These are phyloP conservation scores for Exserohilum turcica DNA, from an alignment of 2,329 filamentous ascomycete genomes.

Conservation along the genomic window DNA sequence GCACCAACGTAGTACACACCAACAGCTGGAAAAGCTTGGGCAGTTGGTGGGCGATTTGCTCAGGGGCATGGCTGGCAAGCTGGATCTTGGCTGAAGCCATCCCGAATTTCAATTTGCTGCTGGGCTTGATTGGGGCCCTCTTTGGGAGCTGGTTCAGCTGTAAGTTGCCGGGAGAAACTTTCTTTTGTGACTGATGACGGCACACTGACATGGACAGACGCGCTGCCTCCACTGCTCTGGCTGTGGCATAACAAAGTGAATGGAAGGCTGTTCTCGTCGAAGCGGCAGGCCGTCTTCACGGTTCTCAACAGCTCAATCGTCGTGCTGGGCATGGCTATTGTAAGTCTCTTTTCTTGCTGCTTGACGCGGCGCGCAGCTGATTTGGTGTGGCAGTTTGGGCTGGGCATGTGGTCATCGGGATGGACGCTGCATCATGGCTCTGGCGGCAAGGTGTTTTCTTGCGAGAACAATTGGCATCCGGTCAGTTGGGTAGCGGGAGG, in stretches of 20 bases:
- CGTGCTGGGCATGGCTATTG: conserved; percentile 36
- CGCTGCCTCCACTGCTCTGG: conserved; percentile 54
- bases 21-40: conserved; percentile 36
- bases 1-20: conserved; percentile 53
- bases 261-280: conserved; percentile 39
- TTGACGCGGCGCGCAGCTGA: background rate
- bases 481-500: conserved; percentile 18
- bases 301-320: conserved; percentile 54
- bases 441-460: conserved; percentile 38
- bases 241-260: conserved; percentile 54
- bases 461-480: conserved; percentile 38
- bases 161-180: conserved; percentile 31
- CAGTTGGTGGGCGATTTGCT: conserved; percentile 64
- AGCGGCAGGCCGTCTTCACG: conserved; percentile 53
- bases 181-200: background rate
- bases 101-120: conserved; percentile 69
- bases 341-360: conserved; percentile 15
- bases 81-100: conserved; percentile 73
- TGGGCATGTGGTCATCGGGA: conserved; percentile 41
- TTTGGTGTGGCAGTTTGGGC: conserved; percentile 23
- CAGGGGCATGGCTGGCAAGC: conserved; percentile 63
- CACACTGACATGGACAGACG: conserved; percentile 30
- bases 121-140: conserved; percentile 65
- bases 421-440: conserved; percentile 27
- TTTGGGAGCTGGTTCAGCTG: conserved; percentile 72